phyloP scores from a whole-genome alignment of 495 filamentous ascomycete species.

The Tricharina praecox region DNA sequence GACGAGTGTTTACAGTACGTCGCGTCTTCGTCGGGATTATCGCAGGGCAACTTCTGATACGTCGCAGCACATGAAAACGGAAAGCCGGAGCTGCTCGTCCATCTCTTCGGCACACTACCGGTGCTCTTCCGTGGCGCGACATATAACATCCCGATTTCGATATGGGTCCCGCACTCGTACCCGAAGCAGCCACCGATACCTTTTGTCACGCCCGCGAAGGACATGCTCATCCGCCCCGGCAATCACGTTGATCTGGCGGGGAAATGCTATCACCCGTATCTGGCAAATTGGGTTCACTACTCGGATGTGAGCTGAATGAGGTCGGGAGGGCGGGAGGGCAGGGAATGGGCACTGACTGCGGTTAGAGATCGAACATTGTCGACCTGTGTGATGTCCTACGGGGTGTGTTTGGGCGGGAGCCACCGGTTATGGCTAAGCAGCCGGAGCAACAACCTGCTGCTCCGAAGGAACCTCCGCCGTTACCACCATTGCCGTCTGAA shows the following conservation, averaged over 20 bases:
- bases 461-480: conserved; percentile 50
- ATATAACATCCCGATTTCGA: conserved; percentile 75
- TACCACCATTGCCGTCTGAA: conserved; percentile 54
- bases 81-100: conserved; percentile 68
- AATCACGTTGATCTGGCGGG: conserved; percentile 94
- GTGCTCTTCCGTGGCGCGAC: conserved; percentile 72
- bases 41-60: conserved; percentile 8
- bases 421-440: conserved; percentile 62
- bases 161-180: conserved; percentile 95
- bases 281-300: conserved; percentile 71
- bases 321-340: too few relatives aligned
- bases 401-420: conserved; percentile 85
- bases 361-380: conserved; percentile 61
- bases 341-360: conserved; percentile 14
- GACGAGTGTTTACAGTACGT: conserved; percentile 89
- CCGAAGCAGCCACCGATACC: conserved; percentile 67
- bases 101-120: conserved; percentile 71
- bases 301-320: conserved; percentile 50
- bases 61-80: conserved; percentile 72
- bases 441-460: conserved; percentile 32
- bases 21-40: not conserved
- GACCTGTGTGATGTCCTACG: conserved; percentile 70
- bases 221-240: conserved; percentile 76
- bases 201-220: conserved; percentile 75
- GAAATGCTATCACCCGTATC: conserved; percentile 85